Percentiles rank a stretch among this genome's conserved stretches.
Conservation (phyloP, 108 stramenopile species). For the Skeletonema costatum region DNA sequence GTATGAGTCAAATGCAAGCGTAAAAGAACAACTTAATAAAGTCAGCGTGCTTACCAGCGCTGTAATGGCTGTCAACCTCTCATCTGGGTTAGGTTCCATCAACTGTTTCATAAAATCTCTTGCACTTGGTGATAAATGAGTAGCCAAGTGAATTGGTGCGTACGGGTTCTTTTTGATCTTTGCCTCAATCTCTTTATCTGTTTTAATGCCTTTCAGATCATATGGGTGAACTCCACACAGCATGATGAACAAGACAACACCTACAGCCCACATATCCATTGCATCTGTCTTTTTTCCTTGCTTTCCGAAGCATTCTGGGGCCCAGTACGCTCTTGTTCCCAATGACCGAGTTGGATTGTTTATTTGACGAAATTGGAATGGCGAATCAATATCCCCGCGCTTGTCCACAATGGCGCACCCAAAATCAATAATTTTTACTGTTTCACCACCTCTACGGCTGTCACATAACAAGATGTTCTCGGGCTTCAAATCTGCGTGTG, state of each 20-base stretch:
- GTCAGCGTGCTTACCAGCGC: slow-evolving; percentile 20
- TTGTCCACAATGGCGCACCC: slow-evolving; percentile 44
- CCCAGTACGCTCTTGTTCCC: slow-evolving; percentile 83
- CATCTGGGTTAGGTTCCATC: slow-evolving; percentile 49
- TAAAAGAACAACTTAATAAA: background rate
- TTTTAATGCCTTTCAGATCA: slow-evolving; percentile 61
- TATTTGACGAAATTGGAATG: background rate
- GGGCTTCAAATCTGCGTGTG: slow-evolving; percentile 85
- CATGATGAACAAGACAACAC: slow-evolving; percentile 89
- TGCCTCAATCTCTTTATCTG: slow-evolving; percentile 70
- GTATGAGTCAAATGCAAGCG: background rate
- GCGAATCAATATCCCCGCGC: background rate
- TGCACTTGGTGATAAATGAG: slow-evolving; percentile 61
- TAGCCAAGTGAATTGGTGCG: slow-evolving; percentile 44
- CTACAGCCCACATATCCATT: slow-evolving; percentile 82
- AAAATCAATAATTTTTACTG: slow-evolving; percentile 60
- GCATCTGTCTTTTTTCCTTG: slow-evolving; percentile 21
- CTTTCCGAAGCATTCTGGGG: slow-evolving; percentile 69
- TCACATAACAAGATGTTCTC: slow-evolving; percentile 79
- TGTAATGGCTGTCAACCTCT: slow-evolving; percentile 49
- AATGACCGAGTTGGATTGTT: slow-evolving; percentile 22
- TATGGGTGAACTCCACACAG: slow-evolving; percentile 84
- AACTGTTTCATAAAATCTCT: slow-evolving; percentile 52
- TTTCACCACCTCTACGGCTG: slow-evolving; percentile 44
- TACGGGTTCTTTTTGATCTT: slow-evolving; percentile 39